Evolutionary conservation across 768 basidiomycete species (phyloP), one percentile per base, ranked within the genome.

Genomic region (Phylloporus rhodoxanthus): DNA sequence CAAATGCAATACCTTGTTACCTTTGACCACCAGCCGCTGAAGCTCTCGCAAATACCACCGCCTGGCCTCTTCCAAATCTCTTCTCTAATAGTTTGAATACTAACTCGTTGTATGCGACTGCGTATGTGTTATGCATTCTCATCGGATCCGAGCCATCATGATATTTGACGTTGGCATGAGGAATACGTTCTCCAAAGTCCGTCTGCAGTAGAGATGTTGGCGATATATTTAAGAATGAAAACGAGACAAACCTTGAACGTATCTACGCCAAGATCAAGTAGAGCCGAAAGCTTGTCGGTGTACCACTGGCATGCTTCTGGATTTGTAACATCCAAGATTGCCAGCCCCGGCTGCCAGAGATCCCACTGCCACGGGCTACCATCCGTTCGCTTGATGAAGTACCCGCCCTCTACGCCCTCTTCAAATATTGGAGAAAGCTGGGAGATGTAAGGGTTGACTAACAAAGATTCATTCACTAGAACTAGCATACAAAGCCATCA

Each of bases 121-220:
- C 71, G 63, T 83, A 87, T n/a, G 72, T 70, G 60, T 87, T 89
- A 71, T 89, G 85, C 71, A 83, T 77, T 50, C 78, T 72, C 69
- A 76, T 75, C 0, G 85, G 81, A 61, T 86, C 82, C 9, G 80
- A 81, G 8, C 82, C 81, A 55, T 86, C 80, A 60, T 82, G 72
- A 71, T 76, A 87, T 15, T 70, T 70, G 47, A 87, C 76, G 20
- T 73, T 71, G 1, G 78, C 67, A 59, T 87, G 84, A 1, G 85
- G 85, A 44, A 87, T 86, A 10, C 85, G 77, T 63, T 89, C 86
- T 25, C 80, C 86, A 60, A 88, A 88, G 59, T 88, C 85, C 7
- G 84, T 88, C 81, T 84, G 50, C 28, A 45, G 19, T 15, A 43
- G 20, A 29, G 23, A 30, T 41, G 23, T 43, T 39, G 39, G 46